Conservation (phyloP, 257 asterid genomes). For the Echites panduratus region DNA sequence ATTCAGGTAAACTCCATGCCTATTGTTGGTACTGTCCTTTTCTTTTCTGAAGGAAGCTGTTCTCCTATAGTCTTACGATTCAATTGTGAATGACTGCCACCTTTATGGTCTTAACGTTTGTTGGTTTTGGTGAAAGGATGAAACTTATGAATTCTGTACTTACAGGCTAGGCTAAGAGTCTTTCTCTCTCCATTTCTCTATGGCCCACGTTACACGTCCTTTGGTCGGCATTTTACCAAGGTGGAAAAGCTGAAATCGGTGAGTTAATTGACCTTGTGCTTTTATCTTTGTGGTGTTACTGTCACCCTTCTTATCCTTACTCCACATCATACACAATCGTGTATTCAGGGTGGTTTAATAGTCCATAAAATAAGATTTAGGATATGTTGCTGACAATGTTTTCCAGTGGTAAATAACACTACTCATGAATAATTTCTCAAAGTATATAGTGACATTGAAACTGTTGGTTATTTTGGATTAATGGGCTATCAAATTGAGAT, state of each 20-base stretch:
- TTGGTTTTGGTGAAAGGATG: background rate
- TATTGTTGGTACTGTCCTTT: background rate
- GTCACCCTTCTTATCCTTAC: background rate
- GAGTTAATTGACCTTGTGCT: conserved; percentile 23
- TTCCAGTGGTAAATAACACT: background rate
- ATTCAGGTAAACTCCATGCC: background rate
- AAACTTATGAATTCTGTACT: conserved; percentile 11
- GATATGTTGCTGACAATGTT: background rate
- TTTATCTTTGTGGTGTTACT: background rate
- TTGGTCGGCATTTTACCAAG: conserved; percentile 92
- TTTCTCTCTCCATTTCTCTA: conserved; percentile 73
- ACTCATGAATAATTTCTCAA: background rate
- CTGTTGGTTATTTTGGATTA: background rate
- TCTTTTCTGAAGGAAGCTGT: background rate
- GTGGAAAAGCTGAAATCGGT: conserved; percentile 73
- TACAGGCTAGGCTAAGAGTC: conserved; percentile 67
- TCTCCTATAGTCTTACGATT: background rate
- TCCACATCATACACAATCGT: background rate
- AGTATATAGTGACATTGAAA: background rate
- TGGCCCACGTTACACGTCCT: conserved; percentile 89
- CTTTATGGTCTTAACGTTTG: background rate
- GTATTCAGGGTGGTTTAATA: background rate
- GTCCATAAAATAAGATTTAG: background rate
- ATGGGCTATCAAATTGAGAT: background rate
- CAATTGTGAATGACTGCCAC: background rate